Percentiles rank a stretch among this genome's conserved stretches.
Evolutionary conservation across 306 rosid genomes (phyloP).

Genomic region (Citrullus amarus): DNA sequence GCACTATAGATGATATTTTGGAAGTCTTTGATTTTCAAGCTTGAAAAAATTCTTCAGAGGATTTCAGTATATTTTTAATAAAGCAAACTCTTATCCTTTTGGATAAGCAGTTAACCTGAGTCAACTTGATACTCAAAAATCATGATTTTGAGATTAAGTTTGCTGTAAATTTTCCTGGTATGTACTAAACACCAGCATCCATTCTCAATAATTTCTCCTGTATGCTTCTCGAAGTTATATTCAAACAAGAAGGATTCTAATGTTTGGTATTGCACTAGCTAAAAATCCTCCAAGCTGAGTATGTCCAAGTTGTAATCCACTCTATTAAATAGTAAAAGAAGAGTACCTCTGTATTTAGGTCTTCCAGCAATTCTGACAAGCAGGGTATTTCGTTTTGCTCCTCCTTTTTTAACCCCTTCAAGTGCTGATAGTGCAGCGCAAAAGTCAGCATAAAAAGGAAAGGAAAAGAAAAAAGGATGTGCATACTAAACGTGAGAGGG

Average conservation of each 20-base stretch:
- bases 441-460: slow-evolving; percentile 16
- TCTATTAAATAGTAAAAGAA: slow-evolving; percentile 6
- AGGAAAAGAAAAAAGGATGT: not conserved
- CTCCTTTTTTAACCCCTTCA: slow-evolving; percentile 38
- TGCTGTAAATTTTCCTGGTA: not conserved
- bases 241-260: not conserved
- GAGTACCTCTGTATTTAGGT: slow-evolving; percentile 40
- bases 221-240: not conserved
- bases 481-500: not conserved
- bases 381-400: slow-evolving; percentile 47
- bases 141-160: not conserved
- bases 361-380: slow-evolving; percentile 43
- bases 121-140: not conserved
- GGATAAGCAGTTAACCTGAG: not conserved
- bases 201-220: not conserved
- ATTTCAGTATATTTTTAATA: not conserved
- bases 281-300: not conserved
- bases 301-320: not conserved
- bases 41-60: not conserved
- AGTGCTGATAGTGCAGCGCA: slow-evolving; percentile 33
- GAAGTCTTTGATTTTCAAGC: not conserved
- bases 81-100: not conserved
- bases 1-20: not conserved
- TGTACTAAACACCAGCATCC: not conserved
- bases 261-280: not conserved